phyloP scores from a whole-genome alignment of 2,329 filamentous ascomycete species.

The Fusarium sp. region DNA sequence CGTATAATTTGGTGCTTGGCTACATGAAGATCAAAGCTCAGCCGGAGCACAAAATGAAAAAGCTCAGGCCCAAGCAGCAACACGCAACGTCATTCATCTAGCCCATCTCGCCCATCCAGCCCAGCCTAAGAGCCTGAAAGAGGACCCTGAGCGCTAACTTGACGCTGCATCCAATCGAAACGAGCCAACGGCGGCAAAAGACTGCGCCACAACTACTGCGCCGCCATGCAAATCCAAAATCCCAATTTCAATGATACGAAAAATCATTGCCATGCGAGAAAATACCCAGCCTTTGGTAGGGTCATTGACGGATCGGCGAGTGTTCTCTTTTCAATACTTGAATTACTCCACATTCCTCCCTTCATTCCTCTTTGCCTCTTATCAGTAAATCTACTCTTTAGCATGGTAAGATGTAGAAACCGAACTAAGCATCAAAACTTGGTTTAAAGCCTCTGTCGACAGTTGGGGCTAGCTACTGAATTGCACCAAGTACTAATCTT shows the following conservation, averaged over 20 bases:
- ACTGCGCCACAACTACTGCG: slow-evolving; percentile 1
- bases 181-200: slow-evolving; percentile 1
- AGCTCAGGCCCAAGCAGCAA: slow-evolving; percentile 30
- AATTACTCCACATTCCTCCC: not conserved
- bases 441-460: too few species aligned
- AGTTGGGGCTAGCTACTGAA: too few species aligned
- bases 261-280: not conserved
- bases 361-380: not conserved
- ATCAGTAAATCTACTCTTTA: not conserved
- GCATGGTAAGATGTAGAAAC: not conserved
- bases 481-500: too few species aligned
- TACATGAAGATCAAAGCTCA: not conserved
- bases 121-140: slow-evolving; percentile 26
- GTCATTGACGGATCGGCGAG: not conserved
- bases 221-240: not conserved
- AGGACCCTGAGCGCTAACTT: slow-evolving; percentile 38
- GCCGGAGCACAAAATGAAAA: slow-evolving; percentile 14
- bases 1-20: not conserved
- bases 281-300: not conserved
- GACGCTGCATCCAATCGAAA: slow-evolving; percentile 17
- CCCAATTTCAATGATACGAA: not conserved
- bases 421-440: not conserved
- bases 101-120: slow-evolving; percentile 3
- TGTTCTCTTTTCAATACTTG: not conserved
- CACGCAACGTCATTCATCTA: slow-evolving; percentile 33